Evolutionary conservation across 495 filamentous ascomycete species (phyloP), one percentile per base, ranked within the genome.

Genomic region (Penicillium malachiteum): DNA sequence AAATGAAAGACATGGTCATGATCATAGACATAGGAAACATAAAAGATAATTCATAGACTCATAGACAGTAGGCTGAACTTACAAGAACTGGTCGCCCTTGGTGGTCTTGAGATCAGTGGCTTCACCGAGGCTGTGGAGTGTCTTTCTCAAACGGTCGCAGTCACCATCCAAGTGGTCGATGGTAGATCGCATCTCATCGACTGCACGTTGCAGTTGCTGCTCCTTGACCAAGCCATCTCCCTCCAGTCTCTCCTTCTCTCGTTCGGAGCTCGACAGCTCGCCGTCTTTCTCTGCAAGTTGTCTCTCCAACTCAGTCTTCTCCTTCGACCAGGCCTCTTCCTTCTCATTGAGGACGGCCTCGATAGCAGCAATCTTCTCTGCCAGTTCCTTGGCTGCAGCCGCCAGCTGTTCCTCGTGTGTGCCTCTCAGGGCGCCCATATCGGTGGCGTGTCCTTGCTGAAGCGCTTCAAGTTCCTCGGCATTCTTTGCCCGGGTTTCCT

Each of bases 41-140:
- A 51, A 47, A 34, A 55, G 37, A 26, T 57, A 51, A 58, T 57
- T 58, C 62, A 54, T 59, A 41, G 46, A 62, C 52, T 68, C 56
- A 55, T 41, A 62, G 62, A 60, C 54, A 50, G 57, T 55, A 56
- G 62, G 68, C 63, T 62, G 63, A 26, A 82, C 83, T 84, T 80
- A 84, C 81, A 84, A 86, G 72, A 81, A 86, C 67, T 73, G 68
- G 67, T 84, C 82, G 54, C 80, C 82, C 60, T 82, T 83, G 42
- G 71, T 71, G 54, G 75, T 80, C 62, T 81, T 82, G 41, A 85
- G 75, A 63, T 85, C 84, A 50, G 77, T 80, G 41, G 80, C 77
- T 59, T 85, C 82, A 37, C 82, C 82, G 40, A 85, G 78, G 44
- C 76, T 80, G 55, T 80, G 76, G 5, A 84, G 69, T 43, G 83